Evolutionary conservation across 805 yeast species (phyloP), one percentile per base, ranked within the genome.

Genomic region (Torulaspora quercuum): DNA sequence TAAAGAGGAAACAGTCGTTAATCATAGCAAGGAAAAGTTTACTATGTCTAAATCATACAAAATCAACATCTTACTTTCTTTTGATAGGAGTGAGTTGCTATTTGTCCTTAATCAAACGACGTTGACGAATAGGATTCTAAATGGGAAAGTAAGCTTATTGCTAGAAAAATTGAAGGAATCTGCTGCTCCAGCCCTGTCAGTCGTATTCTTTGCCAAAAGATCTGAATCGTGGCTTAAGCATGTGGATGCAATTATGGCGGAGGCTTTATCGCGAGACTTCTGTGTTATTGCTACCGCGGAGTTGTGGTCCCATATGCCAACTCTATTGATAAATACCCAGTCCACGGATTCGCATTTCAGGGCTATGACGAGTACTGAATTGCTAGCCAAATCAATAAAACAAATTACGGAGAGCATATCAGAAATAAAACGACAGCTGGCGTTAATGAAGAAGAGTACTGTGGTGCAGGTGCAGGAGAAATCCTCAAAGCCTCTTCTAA

Each of bases 281-380:
- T 40, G 51, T 13, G 12, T 45, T 5, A 35, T 45, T 4, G 31
- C 42, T 3, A 50, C 53, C 6, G 52, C 50, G 6, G 54, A 50
- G 25, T 39, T 49, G 1, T 37, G 46, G 26, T 27, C 44, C 2
- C 26, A 29, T 18, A 33, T 35, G 13, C 54, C 51, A 2, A 39
- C 48, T 3, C 26, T 50, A 5, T 25, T 51, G 13, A 13, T 51
- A 0, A 51, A 50, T 32, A 17, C 39, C 1, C 48, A 48, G 25
- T 52, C 52, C 23, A 28, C 47, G 3, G 48, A 48, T 27, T 27
- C 53, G 3, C 53, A 53, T 33, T 33, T 55, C 7, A 46, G 49
- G 20, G 42, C 50, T 1, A 42, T 50, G 45, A 35, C 55, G 2
- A 45, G 45, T 12, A 53, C 59, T 1, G 47, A 41, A 13, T 33